Evolutionary conservation across 345 rosid species (phyloP), one percentile per base, ranked within the genome.

Genomic region (Lagerstroemia speciosa): DNA sequence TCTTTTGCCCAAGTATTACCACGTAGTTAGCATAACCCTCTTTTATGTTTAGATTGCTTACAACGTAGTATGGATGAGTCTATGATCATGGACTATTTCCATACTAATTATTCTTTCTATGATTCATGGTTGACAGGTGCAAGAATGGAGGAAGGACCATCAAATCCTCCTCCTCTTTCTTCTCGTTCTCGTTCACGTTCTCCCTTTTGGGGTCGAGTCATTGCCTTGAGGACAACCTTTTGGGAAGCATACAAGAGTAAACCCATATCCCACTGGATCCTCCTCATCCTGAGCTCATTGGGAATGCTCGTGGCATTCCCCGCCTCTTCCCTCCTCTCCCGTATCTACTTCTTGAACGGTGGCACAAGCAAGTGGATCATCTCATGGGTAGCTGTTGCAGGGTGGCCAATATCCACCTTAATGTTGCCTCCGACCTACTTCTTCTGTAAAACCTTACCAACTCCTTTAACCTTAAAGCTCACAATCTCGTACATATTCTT

Each of bases 341-440:
- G 97, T 27, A 80, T 90, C 73, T 93, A 93, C 70, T 88, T 68
- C 74, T 68, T 85, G 7, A 83, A 93, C 46, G 96, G 96, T 0
- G 98, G 96, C 38, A 70, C 76, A 62, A 93, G 98, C 87, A 90
- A 93, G 71, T 93, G 96, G 98, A 83, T 90, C 78, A 90, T 93
- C 72, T 90, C 97, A 12, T 90, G 96, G 98, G 88, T 81, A 14
- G 84, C 96, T 0, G 96, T 89, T 5, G 94, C 86, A 12, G 98
- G 94, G 3, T 90, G 97, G 96, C 96, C 96, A 67, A 62, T 90
- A 68, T 83, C 89, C 69, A 85, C 77, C 76, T 55, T 87, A 2
- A 80, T 90, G 41, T 64, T 90, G 40, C 30, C 89, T 53, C 91
- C 89, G 0, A 78, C 85, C 3, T 90, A 84, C 69, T 65, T 86